Evolutionary conservation across 306 rosid species (phyloP), one percentile per base, ranked within the genome.

Genomic region (Corylus avellana): DNA sequence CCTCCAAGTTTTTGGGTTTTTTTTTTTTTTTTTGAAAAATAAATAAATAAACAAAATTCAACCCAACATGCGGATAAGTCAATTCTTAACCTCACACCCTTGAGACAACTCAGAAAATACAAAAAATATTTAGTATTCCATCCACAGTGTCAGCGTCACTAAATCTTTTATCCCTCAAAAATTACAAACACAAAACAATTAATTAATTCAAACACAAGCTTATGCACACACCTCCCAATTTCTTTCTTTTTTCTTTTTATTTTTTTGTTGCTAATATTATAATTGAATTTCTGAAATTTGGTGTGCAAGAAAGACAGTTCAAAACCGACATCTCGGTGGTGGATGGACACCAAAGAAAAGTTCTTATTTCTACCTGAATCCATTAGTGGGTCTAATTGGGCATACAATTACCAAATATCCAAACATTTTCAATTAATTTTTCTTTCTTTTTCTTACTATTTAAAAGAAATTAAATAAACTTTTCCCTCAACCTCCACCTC

Each of bases 1-100:
- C 80, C 64, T 86, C 92, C 90, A 89, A 81, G 84, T 53, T 51
- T n/a, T 70, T 29, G 53, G 35, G 68, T 18, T 68, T 73, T 68
- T 69, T 57, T 78, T 55, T 17, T n/a, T n/a, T n/a, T 0, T 35
- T 35, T 1, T 1, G 25, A 4, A 1, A 8, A 39, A 39, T 9
- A 0, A 18, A 56, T 22, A 22, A 46, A 25, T 0, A 39, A 39
- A 9, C 11, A 12, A 32, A 63, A 18, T 63, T 61, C 29, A 2
- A 16, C 49, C 57, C 56, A 70, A 48, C 16, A 5, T 64, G 75
- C 0, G 8, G 55, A 22, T 4, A 71, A 57, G 77, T 67, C 79
- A 78, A 78, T 77, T 35, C 75, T 13, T 71, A 70, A 67, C 68
- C 72, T 42, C 48, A 16, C 20, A 44, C 53, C 37, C 59, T 48